Percentiles rank a stretch among this genome's conserved stretches.
Evolutionary conservation across 139 green algal species (phyloP).

Genomic region (Raphidocelis subcapitata): DNA sequence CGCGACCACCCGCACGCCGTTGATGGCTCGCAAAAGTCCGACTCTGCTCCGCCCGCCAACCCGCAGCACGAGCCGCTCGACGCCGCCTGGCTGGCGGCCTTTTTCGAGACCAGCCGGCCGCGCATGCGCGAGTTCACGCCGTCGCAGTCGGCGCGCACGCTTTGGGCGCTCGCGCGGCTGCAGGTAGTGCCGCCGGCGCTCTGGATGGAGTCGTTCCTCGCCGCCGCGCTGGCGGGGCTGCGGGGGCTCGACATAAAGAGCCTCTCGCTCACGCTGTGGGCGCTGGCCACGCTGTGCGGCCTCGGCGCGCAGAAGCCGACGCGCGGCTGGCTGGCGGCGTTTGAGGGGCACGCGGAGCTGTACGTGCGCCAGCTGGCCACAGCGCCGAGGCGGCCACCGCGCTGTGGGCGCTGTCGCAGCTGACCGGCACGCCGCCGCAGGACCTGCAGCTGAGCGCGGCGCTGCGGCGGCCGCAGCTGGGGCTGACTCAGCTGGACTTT

Average conservation of each 20-base stretch:
- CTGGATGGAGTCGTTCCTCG: neutral
- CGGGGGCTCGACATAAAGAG: slow-evolving; percentile 20
- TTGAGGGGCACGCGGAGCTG: slow-evolving; percentile 8
- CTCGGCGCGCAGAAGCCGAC: neutral
- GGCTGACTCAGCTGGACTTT: neutral
- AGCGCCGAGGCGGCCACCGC: slow-evolving; percentile 23
- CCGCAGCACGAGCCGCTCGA: neutral
- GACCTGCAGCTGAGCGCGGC: slow-evolving; percentile 13
- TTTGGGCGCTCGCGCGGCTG: neutral
- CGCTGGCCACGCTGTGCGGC: slow-evolving; percentile 19
- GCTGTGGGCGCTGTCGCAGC: slow-evolving; percentile 28
- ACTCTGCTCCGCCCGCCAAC: too few relatives aligned
- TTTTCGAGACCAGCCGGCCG: neutral
- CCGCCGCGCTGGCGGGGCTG: neutral
- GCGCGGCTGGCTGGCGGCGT: slow-evolving; percentile 4
- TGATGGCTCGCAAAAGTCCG: too few relatives aligned
- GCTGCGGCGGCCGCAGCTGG: slow-evolving; percentile 10
- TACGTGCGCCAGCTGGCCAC: neutral
- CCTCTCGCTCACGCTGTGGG: slow-evolving; percentile 14
- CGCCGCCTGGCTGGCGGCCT: neutral
- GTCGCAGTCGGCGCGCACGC: neutral
- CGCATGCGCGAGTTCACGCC: neutral
- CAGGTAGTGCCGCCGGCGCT: neutral
- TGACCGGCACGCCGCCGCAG: slow-evolving; percentile 10
- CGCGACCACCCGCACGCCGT: too few relatives aligned